These are phyloP conservation scores for Leccinellum rugosiceps DNA, from an alignment of 768 basidiomycete genomes.

Conservation along the genomic window DNA sequence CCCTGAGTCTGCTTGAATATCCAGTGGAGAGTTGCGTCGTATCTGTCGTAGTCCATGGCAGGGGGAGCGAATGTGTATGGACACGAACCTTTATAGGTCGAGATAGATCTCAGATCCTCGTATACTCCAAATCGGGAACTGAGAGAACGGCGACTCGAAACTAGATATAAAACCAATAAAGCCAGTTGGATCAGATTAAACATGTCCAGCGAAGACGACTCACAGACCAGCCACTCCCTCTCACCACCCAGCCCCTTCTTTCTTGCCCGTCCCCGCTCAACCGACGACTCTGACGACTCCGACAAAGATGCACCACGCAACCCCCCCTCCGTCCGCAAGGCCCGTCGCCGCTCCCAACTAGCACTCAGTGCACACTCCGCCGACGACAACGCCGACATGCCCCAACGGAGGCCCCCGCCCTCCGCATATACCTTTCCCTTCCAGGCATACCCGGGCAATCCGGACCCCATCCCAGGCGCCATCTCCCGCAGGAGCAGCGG, in stretches of 20 bases:
- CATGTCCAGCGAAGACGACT: constrained; percentile 30
- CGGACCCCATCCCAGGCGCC: constrained; percentile 51
- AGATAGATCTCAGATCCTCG: constrained; percentile 15
- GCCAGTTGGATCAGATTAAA: not conserved
- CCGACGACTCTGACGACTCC: constrained; percentile 30
- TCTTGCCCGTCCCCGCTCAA: constrained; percentile 20
- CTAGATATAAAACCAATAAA: not conserved
- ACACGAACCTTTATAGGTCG: constrained; percentile 4
- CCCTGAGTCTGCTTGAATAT: constrained; percentile 37
- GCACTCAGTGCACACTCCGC: constrained; percentile 19
- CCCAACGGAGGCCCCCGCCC: constrained; percentile 33
- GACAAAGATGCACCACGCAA: constrained; percentile 21
- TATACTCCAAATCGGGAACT: constrained; percentile 4
- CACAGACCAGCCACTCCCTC: constrained; percentile 11
- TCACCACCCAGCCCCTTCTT: constrained; percentile 39
- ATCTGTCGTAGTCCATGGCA: constrained; percentile 34
- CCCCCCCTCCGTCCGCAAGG: constrained; percentile 13
- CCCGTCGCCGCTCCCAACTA: constrained; percentile 26
- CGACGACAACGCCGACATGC: constrained; percentile 8
- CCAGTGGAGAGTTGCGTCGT: constrained; percentile 30
- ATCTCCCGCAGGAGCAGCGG: constrained; percentile 45
- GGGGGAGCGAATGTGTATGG: not conserved
- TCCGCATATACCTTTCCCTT: constrained; percentile 48
- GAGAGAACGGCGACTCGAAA: constrained; percentile 5
- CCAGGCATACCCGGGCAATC: constrained; percentile 63